phyloP scores from a whole-genome alignment of 805 yeast species.

The Barnettozyma siamensis region DNA sequence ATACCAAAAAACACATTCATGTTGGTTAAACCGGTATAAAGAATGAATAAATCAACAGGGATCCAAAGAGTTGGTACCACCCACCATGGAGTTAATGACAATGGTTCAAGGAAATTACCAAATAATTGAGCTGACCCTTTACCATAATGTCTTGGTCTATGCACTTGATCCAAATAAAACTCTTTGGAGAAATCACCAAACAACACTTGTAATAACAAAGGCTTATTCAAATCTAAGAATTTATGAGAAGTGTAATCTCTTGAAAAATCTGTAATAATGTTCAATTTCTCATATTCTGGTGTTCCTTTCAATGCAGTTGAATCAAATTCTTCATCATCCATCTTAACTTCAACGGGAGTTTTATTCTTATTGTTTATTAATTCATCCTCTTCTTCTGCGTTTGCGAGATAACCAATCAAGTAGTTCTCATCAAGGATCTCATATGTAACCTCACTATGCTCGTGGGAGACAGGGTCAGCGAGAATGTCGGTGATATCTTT shows the following conservation, averaged over 20 bases:
- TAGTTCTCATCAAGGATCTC: conserved; percentile 79
- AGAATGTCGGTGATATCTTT: conserved; percentile 77
- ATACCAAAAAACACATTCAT: conserved; percentile 40
- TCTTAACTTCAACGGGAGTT: conserved; percentile 52
- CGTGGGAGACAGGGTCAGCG: conserved; percentile 67
- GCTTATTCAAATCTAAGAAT: conserved; percentile 79
- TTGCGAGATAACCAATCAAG: conserved; percentile 79
- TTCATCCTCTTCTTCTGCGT: conserved; percentile 68
- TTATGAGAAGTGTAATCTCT: conserved; percentile 71
- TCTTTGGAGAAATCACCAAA: conserved; percentile 74
- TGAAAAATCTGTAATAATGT: conserved; percentile 70
- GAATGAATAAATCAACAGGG: conserved; percentile 65
- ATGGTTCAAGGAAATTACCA: conserved; percentile 91
- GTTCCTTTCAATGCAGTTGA: conserved; percentile 54
- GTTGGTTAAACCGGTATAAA: conserved; percentile 52
- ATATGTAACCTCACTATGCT: conserved; percentile 80
- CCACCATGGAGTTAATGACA: conserved; percentile 92
- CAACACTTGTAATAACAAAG: conserved; percentile 76
- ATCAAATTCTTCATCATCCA: conserved; percentile 39
- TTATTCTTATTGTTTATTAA: conserved; percentile 51
- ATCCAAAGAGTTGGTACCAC: conserved; percentile 85
- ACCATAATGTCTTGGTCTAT: conserved; percentile 97
- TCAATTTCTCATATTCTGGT: conserved; percentile 68
- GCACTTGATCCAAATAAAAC: conserved; percentile 92
- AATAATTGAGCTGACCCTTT: conserved; percentile 94